phyloP scores from a whole-genome alignment of 2,329 filamentous ascomycete genomes.

The Nigrograna mackinnonii region DNA sequence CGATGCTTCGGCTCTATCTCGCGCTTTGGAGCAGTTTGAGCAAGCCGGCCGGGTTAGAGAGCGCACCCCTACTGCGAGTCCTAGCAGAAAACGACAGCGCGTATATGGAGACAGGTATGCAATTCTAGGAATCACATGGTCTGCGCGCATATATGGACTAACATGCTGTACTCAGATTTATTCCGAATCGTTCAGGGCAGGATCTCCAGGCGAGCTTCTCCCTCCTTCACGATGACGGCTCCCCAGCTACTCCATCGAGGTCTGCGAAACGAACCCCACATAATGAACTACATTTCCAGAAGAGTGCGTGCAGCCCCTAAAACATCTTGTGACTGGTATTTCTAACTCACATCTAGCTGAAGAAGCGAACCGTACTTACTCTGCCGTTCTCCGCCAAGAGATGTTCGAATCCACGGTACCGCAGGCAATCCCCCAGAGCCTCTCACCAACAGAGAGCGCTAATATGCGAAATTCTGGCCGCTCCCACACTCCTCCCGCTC shows the following conservation, averaged over 20 bases:
- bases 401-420: conserved; percentile 91
- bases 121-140: background rate
- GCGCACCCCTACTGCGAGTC: conserved; percentile 66
- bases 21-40: conserved; percentile 65
- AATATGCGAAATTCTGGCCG: conserved; percentile 67
- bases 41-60: conserved; percentile 62
- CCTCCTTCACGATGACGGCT: conserved; percentile 87
- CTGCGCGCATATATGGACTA: conserved; percentile 1
- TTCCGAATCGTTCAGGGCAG: conserved; percentile 89
- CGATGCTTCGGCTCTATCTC: conserved; percentile 62
- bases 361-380: conserved; percentile 93
- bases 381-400: conserved; percentile 82
- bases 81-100: conserved; percentile 69
- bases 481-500: conserved; percentile 79
- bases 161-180: conserved; percentile 68
- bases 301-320: conserved; percentile 53
- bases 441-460: conserved; percentile 56
- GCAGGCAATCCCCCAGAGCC: conserved; percentile 69
- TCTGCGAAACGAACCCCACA: conserved; percentile 83
- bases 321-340: conserved; percentile 1
- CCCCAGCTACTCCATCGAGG: conserved; percentile 86
- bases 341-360: conserved; percentile 62
- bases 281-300: conserved; percentile 92
- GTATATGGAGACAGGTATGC: conserved; percentile 61
- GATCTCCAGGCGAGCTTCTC: conserved; percentile 93